Evolutionary conservation across 257 asterid genomes (phyloP).

Genomic region (Solanum sitiens): DNA sequence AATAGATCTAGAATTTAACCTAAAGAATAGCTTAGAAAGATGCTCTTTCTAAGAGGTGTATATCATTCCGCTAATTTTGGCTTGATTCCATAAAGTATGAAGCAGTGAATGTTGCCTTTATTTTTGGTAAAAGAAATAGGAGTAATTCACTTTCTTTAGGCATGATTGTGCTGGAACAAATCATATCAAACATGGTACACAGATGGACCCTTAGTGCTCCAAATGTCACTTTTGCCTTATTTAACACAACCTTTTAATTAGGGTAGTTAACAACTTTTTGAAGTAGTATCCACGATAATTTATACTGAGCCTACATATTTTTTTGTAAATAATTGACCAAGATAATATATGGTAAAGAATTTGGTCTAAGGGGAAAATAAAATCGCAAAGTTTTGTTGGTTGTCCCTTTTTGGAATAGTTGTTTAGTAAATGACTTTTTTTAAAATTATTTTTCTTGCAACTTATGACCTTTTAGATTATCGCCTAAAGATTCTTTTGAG

Average conservation of each 20-base stretch:
- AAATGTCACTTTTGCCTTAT: not conserved
- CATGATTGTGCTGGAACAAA: not conserved
- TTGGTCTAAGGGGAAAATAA: not conserved
- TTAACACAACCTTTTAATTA: not conserved
- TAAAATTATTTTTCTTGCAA: not conserved
- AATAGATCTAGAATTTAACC: not conserved
- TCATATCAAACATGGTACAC: not conserved
- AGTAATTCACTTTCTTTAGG: not conserved
- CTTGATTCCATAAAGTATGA: not conserved
- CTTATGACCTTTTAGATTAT: not conserved
- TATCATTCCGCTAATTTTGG: not conserved
- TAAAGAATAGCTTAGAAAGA: not conserved
- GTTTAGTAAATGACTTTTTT: not conserved
- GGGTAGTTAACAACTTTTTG: not conserved
- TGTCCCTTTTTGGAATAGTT: not conserved
- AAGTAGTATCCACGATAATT: not conserved
- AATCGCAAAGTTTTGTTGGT: not conserved
- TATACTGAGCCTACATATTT: not conserved
- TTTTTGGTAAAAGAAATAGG: not conserved
- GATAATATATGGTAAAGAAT: not conserved
- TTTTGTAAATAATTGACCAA: not conserved
- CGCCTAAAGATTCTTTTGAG: rapidly evolving
- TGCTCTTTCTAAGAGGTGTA: not conserved
- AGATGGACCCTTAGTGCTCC: not conserved
- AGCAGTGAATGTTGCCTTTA: not conserved